These are phyloP conservation scores for Debaryomyces hansenii DNA, from an alignment of 805 yeast genomes.

Conservation along the genomic window DNA sequence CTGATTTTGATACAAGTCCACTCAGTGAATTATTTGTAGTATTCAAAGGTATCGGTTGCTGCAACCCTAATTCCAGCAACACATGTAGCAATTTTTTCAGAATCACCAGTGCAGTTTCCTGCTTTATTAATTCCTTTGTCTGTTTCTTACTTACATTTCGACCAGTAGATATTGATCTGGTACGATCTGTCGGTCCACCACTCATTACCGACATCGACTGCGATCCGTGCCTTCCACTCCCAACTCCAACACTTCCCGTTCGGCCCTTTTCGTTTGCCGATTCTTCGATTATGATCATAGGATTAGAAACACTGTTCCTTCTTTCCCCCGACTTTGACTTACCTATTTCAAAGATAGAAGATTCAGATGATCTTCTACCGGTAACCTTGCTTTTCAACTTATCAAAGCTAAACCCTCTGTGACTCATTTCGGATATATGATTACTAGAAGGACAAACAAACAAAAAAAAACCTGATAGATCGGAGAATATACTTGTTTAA, in stretches of 20 bases:
- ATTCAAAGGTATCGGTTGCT: slow-evolving; percentile 37
- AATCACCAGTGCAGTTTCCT: slow-evolving; percentile 37
- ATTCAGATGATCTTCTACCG: slow-evolving; percentile 26
- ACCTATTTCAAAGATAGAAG: slow-evolving; percentile 20
- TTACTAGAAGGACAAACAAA: no score
- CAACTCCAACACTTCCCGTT: not conserved
- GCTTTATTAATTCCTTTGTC: slow-evolving; percentile 37
- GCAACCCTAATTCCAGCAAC: slow-evolving; percentile 38
- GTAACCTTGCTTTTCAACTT: slow-evolving; percentile 27
- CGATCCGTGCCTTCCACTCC: slow-evolving; percentile 9
- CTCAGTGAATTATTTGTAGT: slow-evolving; percentile 22
- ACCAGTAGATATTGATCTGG: slow-evolving; percentile 12
- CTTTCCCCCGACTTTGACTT: slow-evolving; percentile 11
- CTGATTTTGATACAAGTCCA: slow-evolving; percentile 25
- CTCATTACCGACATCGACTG: slow-evolving; percentile 12
- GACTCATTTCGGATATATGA: slow-evolving; percentile 7
- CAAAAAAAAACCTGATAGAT: no score
- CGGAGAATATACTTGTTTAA: no score
- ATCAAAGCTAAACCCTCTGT: slow-evolving; percentile 19
- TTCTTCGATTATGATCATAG: slow-evolving; percentile 21
- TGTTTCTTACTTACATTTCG: slow-evolving; percentile 23
- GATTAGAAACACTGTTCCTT: slow-evolving; percentile 20
- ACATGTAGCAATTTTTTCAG: slow-evolving; percentile 31
- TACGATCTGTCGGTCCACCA: not conserved
- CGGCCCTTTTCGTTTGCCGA: slow-evolving; percentile 1